A percentile compares a stretch with the other conserved stretches of the same genome.
Evolutionary conservation across 495 filamentous ascomycete species (phyloP).

Genomic region (Tetracladium setigerum): DNA sequence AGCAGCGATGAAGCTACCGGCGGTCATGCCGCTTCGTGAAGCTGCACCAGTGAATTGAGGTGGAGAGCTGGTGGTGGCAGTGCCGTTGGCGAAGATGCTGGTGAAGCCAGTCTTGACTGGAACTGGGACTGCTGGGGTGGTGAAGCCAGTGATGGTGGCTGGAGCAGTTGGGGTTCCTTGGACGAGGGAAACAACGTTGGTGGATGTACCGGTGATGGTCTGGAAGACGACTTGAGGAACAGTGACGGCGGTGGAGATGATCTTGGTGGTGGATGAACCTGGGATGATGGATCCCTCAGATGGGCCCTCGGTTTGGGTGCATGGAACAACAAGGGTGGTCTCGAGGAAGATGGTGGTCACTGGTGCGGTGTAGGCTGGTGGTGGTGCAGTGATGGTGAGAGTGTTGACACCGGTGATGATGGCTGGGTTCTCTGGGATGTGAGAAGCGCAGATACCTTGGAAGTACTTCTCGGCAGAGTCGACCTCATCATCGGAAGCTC

Average conservation of each 20-base stretch:
- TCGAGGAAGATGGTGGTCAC: constrained; percentile 49
- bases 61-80: background rate
- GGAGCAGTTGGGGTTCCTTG: constrained; percentile 8
- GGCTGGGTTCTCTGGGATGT: constrained; percentile 69
- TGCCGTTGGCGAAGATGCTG: background rate
- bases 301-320: constrained; percentile 33
- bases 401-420: constrained; percentile 61
- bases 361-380: constrained; percentile 23
- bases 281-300: constrained; percentile 35
- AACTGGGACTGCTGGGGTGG: background rate
- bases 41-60: background rate
- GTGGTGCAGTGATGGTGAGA: constrained; percentile 21
- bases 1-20: constrained; percentile 10
- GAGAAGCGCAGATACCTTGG: constrained; percentile 80
- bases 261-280: constrained; percentile 52
- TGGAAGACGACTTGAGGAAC: constrained; percentile 42
- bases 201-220: constrained; percentile 32
- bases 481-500: constrained; percentile 56
- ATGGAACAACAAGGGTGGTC: constrained; percentile 34
- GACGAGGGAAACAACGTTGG: constrained; percentile 6
- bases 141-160: background rate
- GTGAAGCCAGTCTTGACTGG: background rate
- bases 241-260: constrained; percentile 41
- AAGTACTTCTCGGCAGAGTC: constrained; percentile 72
- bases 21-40: constrained; percentile 3